Conservation (phyloP, 2,329 filamentous ascomycete genomes). For the Arthrobotrys pseudoclavata region DNA sequence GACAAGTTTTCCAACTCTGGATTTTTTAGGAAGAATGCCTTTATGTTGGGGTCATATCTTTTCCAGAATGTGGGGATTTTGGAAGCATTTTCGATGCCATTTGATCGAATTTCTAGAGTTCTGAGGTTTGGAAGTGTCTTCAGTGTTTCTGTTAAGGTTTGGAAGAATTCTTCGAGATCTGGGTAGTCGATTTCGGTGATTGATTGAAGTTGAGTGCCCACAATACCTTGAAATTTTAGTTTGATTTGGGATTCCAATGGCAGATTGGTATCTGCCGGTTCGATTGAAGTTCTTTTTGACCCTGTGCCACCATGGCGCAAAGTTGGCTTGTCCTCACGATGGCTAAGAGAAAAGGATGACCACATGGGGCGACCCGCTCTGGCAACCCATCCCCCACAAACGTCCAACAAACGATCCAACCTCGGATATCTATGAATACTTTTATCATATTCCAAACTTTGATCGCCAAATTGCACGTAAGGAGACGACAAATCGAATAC, state of each 20-base stretch:
- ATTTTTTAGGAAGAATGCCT: not conserved
- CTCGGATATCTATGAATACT: not conserved
- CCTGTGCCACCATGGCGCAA: too few relatives aligned
- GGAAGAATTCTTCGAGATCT: not conserved
- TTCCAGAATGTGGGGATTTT: not conserved
- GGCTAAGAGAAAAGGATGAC: not conserved
- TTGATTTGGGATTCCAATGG: too few relatives aligned
- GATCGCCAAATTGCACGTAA: not conserved
- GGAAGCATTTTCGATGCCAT: not conserved
- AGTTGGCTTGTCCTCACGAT: not conserved
- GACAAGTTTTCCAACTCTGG: not conserved
- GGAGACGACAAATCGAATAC: not conserved
- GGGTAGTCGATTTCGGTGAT: not conserved
- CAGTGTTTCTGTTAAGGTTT: not conserved
- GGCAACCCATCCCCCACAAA: not conserved
- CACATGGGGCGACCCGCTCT: too few relatives aligned
- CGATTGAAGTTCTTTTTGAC: not conserved
- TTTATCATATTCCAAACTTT: not conserved
- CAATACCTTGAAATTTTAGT: too few relatives aligned
- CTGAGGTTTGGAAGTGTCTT: slow-evolving; percentile 1
- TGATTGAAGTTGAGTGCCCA: too few relatives aligned
- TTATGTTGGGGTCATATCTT: not conserved
- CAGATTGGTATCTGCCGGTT: not conserved
- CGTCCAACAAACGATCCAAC: not conserved
- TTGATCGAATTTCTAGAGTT: not conserved